Evolutionary conservation across 2,329 filamentous ascomycete genomes (phyloP).

Genomic region (Fonsecaea erecta): DNA sequence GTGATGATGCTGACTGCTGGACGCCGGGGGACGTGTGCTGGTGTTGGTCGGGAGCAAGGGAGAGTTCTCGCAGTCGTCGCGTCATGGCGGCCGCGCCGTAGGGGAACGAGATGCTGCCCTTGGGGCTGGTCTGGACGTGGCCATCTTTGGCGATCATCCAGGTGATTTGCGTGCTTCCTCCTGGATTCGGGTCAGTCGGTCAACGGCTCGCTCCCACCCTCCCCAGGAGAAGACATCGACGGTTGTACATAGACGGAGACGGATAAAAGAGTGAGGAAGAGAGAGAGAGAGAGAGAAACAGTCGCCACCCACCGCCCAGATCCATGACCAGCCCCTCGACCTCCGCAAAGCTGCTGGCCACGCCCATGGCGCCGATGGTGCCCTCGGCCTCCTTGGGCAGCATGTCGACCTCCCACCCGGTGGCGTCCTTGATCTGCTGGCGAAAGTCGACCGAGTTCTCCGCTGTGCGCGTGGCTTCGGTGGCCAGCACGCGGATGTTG

Average conservation of each 20-base stretch:
- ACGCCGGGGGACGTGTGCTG: too few relatives aligned
- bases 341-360: slow-evolving; percentile 71
- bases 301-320: slow-evolving; percentile 70
- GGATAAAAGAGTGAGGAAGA: too few relatives aligned
- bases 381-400: slow-evolving; percentile 82
- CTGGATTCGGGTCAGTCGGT: slow-evolving; percentile 13
- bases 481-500: slow-evolving; percentile 78
- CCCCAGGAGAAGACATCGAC: too few relatives aligned
- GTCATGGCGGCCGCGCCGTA: slow-evolving; percentile 72
- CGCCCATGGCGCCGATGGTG: slow-evolving; percentile 79
- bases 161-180: slow-evolving; percentile 63
- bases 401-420: slow-evolving; percentile 72
- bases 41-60: neutral
- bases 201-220: too few relatives aligned
- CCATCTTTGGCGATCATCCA: slow-evolving; percentile 64
- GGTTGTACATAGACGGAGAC: too few relatives aligned
- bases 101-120: slow-evolving; percentile 67
- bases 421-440: slow-evolving; percentile 65
- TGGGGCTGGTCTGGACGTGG: slow-evolving; percentile 55
- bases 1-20: too few relatives aligned
- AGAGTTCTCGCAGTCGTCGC: slow-evolving; percentile 56
- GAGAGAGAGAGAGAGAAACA: too few relatives aligned
- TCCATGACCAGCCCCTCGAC: slow-evolving; percentile 85
- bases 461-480: slow-evolving; percentile 84
- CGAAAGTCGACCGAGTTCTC: slow-evolving; percentile 73